A percentile compares a stretch with the other conserved stretches of the same genome.
Conservation (phyloP, 352 stramenopile genomes). For the Elongisporangium anandrum region DNA sequence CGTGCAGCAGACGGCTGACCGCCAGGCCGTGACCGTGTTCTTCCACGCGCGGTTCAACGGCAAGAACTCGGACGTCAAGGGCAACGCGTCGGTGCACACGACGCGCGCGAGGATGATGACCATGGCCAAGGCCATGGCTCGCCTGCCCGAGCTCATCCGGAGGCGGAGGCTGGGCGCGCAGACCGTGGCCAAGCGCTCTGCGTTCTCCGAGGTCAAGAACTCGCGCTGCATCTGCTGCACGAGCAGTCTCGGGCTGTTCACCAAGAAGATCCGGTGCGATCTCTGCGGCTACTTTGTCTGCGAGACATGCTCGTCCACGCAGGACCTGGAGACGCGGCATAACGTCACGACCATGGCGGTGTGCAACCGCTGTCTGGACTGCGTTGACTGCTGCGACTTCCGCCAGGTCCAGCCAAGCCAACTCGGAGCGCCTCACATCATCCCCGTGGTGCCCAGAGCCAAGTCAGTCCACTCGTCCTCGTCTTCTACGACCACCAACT, state of each 20-base stretch:
- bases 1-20: slow-evolving; percentile 17
- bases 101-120: slow-evolving; percentile 24
- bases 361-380: slow-evolving; percentile 40
- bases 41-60: slow-evolving; percentile 27
- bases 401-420: slow-evolving; percentile 14
- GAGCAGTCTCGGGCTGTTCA: slow-evolving; percentile 26
- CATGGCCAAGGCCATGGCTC: slow-evolving; percentile 20
- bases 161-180: slow-evolving; percentile 28
- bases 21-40: slow-evolving; percentile 17
- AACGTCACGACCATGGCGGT: slow-evolving; percentile 22
- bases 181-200: slow-evolving; percentile 16
- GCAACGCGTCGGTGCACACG: slow-evolving; percentile 15
- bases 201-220: slow-evolving; percentile 19
- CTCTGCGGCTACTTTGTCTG: slow-evolving; percentile 49
- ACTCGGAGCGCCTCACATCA: too few relatives aligned
- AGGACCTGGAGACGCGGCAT: slow-evolving; percentile 39
- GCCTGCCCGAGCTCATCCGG: slow-evolving; percentile 26
- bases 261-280: slow-evolving; percentile 28
- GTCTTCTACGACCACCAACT: too few relatives aligned
- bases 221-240: slow-evolving; percentile 40
- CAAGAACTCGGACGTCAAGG: slow-evolving; percentile 6
- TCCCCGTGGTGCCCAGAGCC: too few relatives aligned
- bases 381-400: slow-evolving; percentile 36
- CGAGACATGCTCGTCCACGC: slow-evolving; percentile 26
- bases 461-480: too few relatives aligned